Evolutionary conservation across 2,329 filamentous ascomycete species (phyloP), one percentile per base, ranked within the genome.

Genomic region (Alternaria sp.): DNA sequence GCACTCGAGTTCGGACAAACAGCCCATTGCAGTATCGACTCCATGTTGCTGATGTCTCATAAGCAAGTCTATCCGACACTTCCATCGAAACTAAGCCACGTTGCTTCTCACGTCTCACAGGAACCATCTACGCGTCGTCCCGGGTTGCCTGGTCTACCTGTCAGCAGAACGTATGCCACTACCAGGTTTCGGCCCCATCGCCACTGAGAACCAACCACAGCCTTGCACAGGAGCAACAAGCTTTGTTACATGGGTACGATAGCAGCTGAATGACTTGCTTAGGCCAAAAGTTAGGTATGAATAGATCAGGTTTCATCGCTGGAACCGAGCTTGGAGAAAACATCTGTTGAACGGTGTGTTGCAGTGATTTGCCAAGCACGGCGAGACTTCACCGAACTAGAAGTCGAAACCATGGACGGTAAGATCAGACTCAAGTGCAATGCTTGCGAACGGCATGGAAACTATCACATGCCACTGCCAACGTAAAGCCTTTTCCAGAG

Each of bases 191-290:
- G n/a, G 43, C 54, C 62, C 47, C 30, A 44, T 18, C 43, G 20
- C 43, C 33, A 41, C 14, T 45, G n/a, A 20, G 15, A 23, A 18
- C 37, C 21, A 28, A 50, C 37, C 26, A 23, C 55, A 23, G 49
- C 49, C 54, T 55, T 49, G 20, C 18, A 20, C 5, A 56, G 63
- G 55, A 59, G 33, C 55, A 63, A 59, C 11, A 65, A 63, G 59
- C 63, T 65, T 65, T 20, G 2, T 21, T 15, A 15, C 44, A 44
- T 26, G 60, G 63, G 41, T 55, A 49, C 55, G 50, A 47, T 58
- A 15, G 26, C 18, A 65, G 63, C 63, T 65, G 63, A 65, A 50
- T 20, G 21, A 28, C 14, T 28, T 26, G 47, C 50, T 53, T 55
- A 37, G 18, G 37, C 43, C 20, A n/a, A 30, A 14, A 11, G 8